phyloP scores from a whole-genome alignment of 2,329 filamentous ascomycete genomes.

The Diplodia corticola region DNA sequence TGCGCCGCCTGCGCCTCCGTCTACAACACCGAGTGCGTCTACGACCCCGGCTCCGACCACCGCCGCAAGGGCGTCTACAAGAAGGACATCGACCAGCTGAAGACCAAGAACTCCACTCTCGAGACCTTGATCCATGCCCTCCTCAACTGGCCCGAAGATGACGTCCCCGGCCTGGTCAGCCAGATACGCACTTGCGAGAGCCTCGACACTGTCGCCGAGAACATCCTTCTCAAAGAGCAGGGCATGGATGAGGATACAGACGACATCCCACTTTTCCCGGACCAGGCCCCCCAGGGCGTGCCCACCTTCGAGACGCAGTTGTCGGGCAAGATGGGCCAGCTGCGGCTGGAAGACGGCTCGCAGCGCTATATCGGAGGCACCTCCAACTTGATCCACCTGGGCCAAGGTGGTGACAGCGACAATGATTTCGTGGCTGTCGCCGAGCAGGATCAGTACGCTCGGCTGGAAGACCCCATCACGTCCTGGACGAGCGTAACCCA shows the following conservation, averaged over 20 bases:
- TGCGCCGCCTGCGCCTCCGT: constrained; percentile 96
- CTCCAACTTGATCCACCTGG: constrained; percentile 83
- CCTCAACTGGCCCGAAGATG: constrained; percentile 84
- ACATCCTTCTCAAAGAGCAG: constrained; percentile 56
- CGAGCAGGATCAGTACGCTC: constrained; percentile 49
- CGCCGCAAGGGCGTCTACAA: constrained; percentile 96
- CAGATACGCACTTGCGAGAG: constrained; percentile 85
- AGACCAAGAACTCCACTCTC: constrained; percentile 81
- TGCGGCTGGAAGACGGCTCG: constrained; percentile 82
- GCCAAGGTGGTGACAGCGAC: constrained; percentile 40
- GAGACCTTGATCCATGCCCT: constrained; percentile 93
- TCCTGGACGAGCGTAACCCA: constrained; percentile 87
- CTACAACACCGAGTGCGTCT: constrained; percentile 86
- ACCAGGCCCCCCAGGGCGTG: constrained; percentile 23
- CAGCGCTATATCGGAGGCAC: constrained; percentile 92
- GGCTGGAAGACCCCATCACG: constrained; percentile 68
- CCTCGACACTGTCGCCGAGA: constrained; percentile 63
- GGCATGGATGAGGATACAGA: constrained; percentile 47
- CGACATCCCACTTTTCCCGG: constrained; percentile 49
- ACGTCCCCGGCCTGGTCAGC: constrained; percentile 76
- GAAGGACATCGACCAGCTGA: constrained; percentile 85
- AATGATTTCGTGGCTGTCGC: constrained; percentile 38
- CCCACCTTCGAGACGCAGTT: constrained; percentile 71
- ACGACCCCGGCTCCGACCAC: constrained; percentile 95
- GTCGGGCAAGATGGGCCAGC: constrained; percentile 88